Conservation (phyloP, 345 rosid species). For the Syzygium jambos region DNA sequence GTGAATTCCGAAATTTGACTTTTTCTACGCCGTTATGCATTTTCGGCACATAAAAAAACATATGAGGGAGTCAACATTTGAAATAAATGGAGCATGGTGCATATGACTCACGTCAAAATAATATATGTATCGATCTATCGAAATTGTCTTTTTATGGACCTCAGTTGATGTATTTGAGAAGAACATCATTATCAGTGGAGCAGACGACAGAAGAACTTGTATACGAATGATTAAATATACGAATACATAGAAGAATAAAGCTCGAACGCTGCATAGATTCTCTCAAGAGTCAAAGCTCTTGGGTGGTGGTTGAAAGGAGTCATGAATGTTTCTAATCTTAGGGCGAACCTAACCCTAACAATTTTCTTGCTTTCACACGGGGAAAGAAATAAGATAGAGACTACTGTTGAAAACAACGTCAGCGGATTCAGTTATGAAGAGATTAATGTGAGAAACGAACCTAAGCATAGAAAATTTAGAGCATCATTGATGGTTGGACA, state of each 20-base stretch:
- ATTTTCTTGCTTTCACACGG: background rate
- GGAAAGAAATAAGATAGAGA: background rate
- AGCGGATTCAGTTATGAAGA: background rate
- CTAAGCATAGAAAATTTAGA: background rate
- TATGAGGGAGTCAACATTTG: background rate
- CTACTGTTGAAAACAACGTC: background rate
- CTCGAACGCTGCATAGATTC: background rate
- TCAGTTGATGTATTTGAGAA: background rate
- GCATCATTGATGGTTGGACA: background rate
- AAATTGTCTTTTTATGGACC: background rate
- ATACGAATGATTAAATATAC: background rate
- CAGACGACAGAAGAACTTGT: background rate
- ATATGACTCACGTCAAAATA: background rate
- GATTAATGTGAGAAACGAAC: background rate
- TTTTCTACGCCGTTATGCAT: background rate
- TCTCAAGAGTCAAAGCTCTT: background rate
- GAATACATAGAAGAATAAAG: background rate
- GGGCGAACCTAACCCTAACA: background rate
- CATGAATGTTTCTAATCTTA: background rate
- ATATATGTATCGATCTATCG: background rate
- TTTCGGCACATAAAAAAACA: background rate
- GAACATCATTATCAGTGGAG: background rate
- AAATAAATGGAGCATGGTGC: background rate
- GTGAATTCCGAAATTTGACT: background rate
- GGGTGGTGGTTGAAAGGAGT: background rate